Base-by-base conservation (phyloP, 139 green algal genomes). In the Microglena sp. region DNA sequence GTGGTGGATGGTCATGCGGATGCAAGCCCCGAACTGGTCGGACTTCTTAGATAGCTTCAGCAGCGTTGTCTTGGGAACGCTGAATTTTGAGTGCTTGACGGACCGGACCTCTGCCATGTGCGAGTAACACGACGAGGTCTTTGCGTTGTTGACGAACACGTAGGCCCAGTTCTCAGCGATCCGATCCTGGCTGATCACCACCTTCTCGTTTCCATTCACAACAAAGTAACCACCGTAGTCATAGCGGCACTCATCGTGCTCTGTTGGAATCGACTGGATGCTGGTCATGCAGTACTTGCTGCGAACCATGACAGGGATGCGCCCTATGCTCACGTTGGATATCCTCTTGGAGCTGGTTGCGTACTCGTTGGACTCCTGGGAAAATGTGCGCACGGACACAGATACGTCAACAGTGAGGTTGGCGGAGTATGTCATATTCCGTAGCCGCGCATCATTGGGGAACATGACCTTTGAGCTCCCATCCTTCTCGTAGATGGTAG, bases 101-200 rank as follows among this genome's bases (percentile, higher is more conserved):
- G 33, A 66, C 11, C 59, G 59, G 18, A 66, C 34, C 18, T 54
- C 32, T 5, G 59, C 59, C 22, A 55, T 55, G 59, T 66, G 59
- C 31, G 59, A 66, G 32, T 55, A 66, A 21, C 6, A 55, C 6
- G 32, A 30, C 33, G 65, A 30, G 27, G 29, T 5, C 18, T 5
- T 40, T 55, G 54, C 30, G 65, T 26, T 64, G 36, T 55, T 66
- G 15, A 54, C 35, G n/a, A 71, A 71, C n/a, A 95, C 84, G 66
- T 95, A 91, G 67, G 95, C 92, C 36, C 89, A 71, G 78, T 96
- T 96, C 77, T 95, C 95, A 33, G 77, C 87, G 40, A 95, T 78
- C 74, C 96, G 90, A 72, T 96, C 90, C 64, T 96, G 90, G 64
- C 92, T 92, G 4, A 96, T 78, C 34, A 96, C 90, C 21, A 96